Base-by-base conservation (phyloP, 345 rosid species). In the Salix koriyanagi region DNA sequence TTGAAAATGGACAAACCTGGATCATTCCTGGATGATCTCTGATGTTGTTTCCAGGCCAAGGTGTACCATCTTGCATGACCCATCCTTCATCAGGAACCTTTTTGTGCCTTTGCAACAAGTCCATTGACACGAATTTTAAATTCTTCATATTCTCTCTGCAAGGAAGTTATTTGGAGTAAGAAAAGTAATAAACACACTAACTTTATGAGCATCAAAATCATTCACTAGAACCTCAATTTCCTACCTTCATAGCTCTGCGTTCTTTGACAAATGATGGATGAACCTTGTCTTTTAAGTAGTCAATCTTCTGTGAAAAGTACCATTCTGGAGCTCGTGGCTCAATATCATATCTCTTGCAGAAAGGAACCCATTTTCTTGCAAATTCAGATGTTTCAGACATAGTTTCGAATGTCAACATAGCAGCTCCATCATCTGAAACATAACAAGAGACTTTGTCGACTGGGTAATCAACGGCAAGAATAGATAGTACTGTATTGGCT, bases 321-420 rank as follows among this genome's bases (percentile, higher is more conserved):
- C 83, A 88, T 77, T 91, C 96, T 0, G 96, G 96, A 75, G 92
- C 90, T 52, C 92, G 79, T 3, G 96, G 93, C 83, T 91, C 96
- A 36, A 91, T 86, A 75, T 69, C 85, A 74, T 84, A 87, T 68
- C 88, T 91, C 79, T 88, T 88, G 79, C 90, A 86, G 81, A 91
- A 91, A 39, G 92, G 92, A 19, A 90, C 91, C 96, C 93, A 91
- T 66, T 87, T 88, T 65, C 84, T 86, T 32, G 96, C 92, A 80
- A 91, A 91, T 69, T 90, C 90, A 23, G 90, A 84, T n/a, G 93
- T 87, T 77, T 91, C 92, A 12, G 90, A 83, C 8, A 91, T 73
- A 7, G 91, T 87, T 83, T 91, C 92, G 32, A 91, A 91, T 54
- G 96, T 87, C 72, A 91, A 73, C 90, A 91, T 88, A 25, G 93